These are phyloP conservation scores for Bertia moriformis DNA, from an alignment of 2,329 filamentous ascomycete genomes.

Conservation along the genomic window DNA sequence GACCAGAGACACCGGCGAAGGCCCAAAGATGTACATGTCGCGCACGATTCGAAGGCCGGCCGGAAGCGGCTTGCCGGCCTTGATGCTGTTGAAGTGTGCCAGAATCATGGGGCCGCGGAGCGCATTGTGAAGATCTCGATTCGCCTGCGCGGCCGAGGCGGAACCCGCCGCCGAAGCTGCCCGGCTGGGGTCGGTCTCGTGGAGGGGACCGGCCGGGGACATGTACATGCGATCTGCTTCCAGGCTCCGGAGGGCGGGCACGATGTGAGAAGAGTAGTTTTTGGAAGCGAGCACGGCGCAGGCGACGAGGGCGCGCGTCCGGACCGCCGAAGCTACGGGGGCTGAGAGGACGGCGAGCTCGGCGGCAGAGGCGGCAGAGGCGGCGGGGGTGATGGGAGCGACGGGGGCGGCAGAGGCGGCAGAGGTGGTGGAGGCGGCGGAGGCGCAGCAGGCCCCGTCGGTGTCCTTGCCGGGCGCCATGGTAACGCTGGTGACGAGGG, in stretches of 20 bases:
- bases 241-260: slow-evolving; percentile 37
- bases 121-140: slow-evolving; percentile 37
- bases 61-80: slow-evolving; percentile 22
- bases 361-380: too few relatives aligned
- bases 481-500: slow-evolving; percentile 51
- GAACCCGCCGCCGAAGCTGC: slow-evolving; percentile 19
- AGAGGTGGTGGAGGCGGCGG: too few relatives aligned
- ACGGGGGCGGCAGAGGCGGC: too few relatives aligned
- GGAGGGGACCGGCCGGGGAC: slow-evolving; percentile 23
- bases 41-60: slow-evolving; percentile 31
- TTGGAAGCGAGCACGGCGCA: slow-evolving; percentile 39
- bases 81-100: slow-evolving; percentile 35
- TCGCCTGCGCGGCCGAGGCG: slow-evolving; percentile 27
- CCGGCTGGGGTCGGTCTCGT: slow-evolving; percentile 16
- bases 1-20: slow-evolving; percentile 34
- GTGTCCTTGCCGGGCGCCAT: slow-evolving; percentile 29
- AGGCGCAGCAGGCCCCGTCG: too few relatives aligned
- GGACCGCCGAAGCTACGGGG: slow-evolving; percentile 63
- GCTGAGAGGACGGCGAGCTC: slow-evolving; percentile 62
- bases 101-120: slow-evolving; percentile 46
- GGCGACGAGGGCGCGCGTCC: slow-evolving; percentile 42
- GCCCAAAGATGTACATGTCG: slow-evolving; percentile 27
- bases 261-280: slow-evolving; percentile 39
- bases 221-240: too few relatives aligned
- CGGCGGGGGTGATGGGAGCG: too few relatives aligned